A percentile compares a stretch with the other conserved stretches of the same genome.
These are phyloP conservation scores for Protomyces arabidopsidicola DNA, from an alignment of 1,139 yeast species.

Conservation along the genomic window DNA sequence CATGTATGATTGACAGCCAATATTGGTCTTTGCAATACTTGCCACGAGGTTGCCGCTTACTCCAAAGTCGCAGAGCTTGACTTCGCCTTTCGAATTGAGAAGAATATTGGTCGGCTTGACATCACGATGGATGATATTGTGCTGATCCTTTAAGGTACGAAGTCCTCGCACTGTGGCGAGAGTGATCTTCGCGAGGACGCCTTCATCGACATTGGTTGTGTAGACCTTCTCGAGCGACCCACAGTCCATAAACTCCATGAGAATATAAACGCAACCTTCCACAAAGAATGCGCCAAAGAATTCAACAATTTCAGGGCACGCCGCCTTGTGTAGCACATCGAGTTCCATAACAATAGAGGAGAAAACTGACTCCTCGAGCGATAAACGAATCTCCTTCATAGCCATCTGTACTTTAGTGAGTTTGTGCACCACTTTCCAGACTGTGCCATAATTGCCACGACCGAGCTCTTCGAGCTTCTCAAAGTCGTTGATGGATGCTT, in stretches of 20 bases:
- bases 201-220: conserved; percentile 51
- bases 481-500: conserved; percentile 74
- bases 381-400: conserved; percentile 74
- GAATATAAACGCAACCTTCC: conserved; percentile 65
- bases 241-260: conserved; percentile 98
- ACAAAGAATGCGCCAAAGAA: conserved; percentile 84
- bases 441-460: conserved; percentile 91
- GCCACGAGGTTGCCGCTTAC: conserved; percentile 95
- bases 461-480: conserved; percentile 75
- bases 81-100: conserved; percentile 71
- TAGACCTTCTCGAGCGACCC: conserved; percentile 88
- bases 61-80: conserved; percentile 93
- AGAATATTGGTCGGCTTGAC: conserved; percentile 94
- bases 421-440: conserved; percentile 76
- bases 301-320: conserved; percentile 73
- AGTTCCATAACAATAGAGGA: conserved; percentile 84
- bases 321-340: conserved; percentile 83
- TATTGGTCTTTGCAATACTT: conserved; percentile 88
- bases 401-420: conserved; percentile 91
- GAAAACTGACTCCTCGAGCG: conserved; percentile 72
- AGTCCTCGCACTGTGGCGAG: conserved; percentile 78
- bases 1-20: conserved; percentile 98
- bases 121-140: conserved; percentile 91
- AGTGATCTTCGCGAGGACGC: conserved; percentile 75
- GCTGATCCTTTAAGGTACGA: conserved; percentile 76